Evolutionary conservation across 768 basidiomycete species (phyloP), one percentile per base, ranked within the genome.

Genomic region (Tylopilus subfusipes): DNA sequence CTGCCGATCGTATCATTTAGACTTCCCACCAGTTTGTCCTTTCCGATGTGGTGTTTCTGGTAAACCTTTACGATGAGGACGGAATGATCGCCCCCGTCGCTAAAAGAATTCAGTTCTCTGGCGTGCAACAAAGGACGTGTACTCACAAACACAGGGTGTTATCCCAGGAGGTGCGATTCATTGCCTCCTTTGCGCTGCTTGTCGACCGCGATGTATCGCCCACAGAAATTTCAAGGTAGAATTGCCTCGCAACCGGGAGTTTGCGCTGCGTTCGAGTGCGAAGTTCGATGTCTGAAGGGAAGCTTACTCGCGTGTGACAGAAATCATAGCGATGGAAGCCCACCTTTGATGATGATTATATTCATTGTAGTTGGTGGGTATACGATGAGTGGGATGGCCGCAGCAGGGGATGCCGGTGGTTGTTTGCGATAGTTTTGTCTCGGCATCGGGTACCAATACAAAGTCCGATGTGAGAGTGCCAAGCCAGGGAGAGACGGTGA

Each of bases 281-380:
- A 27, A 52, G 19, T 52, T 45, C 25, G 9, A 46, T 40, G 11
- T 55, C 53, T 53, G n/a, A 16, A 56, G 19, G 27, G n/a, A 45
- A 31, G 18, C 7, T 14, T 3, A 19, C 6, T 22, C n/a, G 2
- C 7, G 21, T 9, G 4, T 2, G 2, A 18, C 5, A 21, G 12
- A 4, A 19, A 12, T 11, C 6, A 0, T 16, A 14, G 10, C 1
- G n/a, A 19, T 10, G 8, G 24, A 13, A 11, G 3, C 29, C n/a
- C 24, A 57, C 52, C 56, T 40, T 21, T 45, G 51, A 56, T 45
- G 13, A 27, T 30, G 19, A 56, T 25, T 0, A 19, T 10, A 31
- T 39, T 53, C 19, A 34, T 7, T 43, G 27, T 34, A 38, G 2
- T 2, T 27, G 36, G 24, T n/a, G 30, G 3, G 29, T 38, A 29